A percentile compares a stretch with the other conserved stretches of the same genome.
phyloP scores from a whole-genome alignment of 768 basidiomycete species.

The Tulasnella calospora region DNA sequence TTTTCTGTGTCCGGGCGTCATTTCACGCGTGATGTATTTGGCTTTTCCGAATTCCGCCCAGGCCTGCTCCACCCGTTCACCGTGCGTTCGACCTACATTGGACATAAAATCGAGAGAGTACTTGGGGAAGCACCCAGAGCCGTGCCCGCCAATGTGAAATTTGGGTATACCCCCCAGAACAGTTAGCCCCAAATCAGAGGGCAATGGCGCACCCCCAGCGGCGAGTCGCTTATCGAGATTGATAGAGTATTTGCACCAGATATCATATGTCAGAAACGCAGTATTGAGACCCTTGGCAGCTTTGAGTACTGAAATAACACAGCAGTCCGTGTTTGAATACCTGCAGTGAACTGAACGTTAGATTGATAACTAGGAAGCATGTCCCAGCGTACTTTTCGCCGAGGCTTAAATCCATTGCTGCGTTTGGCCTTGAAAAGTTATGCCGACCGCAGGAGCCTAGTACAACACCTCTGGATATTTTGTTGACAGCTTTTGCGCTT shows the following conservation, averaged over 20 bases:
- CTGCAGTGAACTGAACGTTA: neutral
- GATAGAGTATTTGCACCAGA: neutral
- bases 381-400: neutral
- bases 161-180: neutral
- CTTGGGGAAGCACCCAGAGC: neutral
- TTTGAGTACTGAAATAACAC: neutral
- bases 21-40: neutral
- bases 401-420: neutral
- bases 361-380: too few relatives aligned
- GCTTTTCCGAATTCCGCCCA: neutral
- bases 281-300: neutral
- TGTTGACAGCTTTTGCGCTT: neutral
- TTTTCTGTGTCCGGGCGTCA: neutral
- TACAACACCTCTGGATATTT: neutral
- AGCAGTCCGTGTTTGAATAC: neutral
- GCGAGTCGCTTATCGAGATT: neutral
- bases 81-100: neutral
- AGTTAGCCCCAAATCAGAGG: neutral
- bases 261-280: neutral
- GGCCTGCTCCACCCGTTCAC: neutral
- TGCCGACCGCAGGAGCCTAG: neutral
- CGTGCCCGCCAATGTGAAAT: neutral
- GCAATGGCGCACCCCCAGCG: neutral
- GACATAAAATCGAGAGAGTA: conserved; percentile 2
- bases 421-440: neutral